Evolutionary conservation across 139 green algal species (phyloP), one percentile per base, ranked within the genome.

Genomic region (Deuterostichococcus epilithicus): DNA sequence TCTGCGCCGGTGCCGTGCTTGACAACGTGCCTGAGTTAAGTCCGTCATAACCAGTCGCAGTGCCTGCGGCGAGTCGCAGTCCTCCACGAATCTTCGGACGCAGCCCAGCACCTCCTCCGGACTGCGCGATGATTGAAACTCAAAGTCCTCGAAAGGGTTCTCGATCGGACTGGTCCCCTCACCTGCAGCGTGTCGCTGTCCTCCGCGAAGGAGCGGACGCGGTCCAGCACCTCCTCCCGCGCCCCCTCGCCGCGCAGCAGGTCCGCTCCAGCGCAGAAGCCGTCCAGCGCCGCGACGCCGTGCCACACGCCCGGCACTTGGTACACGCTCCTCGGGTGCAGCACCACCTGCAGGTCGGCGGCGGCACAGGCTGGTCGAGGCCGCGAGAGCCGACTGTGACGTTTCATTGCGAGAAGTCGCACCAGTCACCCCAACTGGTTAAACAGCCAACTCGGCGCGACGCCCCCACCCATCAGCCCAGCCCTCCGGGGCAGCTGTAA

Each of bases 271-370:
- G 82, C 78, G 26, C 81, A 77, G 73, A 80, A 94, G n/a, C 82
- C 81, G 15, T 63, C 58, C 52, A 84, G 80, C 5, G 75, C 74
- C 22, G 47, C 35, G 13, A 74, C 59, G 28, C 81, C 82, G 1
- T 82, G 66, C 90, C 90, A 94, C 22, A 78, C 33, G 1, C 86
- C 86, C 2, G 83, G 80, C 63, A 94, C 37, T 4, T 82, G 80
- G 28, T 82, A 79, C 33, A 89, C 60, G 60, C 76, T 85, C 15
- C 69, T 42, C 0, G 86, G 87, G 44, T 86, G 70, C 44, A 93
- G 36, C 28, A 85, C 73, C 25, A 86, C 86, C 79, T 93, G 92
- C 15, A 91, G 79, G 45, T 84, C 94, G 73, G 94, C 90, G 25
- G 87, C 0, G 28, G 36, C 25, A 58, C 25, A 60, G 28, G 60